Evolutionary conservation across 2,329 filamentous ascomycete species (phyloP).

Genomic region (Colletotrichum australisinense): DNA sequence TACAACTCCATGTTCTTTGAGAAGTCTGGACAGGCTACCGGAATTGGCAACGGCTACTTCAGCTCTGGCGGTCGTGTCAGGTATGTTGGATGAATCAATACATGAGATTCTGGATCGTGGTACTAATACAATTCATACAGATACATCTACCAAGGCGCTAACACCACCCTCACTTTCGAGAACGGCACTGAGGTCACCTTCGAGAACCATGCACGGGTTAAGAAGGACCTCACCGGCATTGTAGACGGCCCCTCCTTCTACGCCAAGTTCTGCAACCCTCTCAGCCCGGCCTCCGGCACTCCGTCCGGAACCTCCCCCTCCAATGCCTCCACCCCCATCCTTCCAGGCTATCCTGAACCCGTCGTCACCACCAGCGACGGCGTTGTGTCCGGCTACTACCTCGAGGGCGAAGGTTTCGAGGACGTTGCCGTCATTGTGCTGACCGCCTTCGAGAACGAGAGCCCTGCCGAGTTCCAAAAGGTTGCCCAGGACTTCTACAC

Average conservation of each 20-base stretch:
- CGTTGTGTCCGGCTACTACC: conserved; percentile 46
- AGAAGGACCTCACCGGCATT: conserved; percentile 43
- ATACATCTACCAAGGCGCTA: conserved; percentile 45
- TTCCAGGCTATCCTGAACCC: conserved; percentile 43
- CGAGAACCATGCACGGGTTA: conserved; percentile 45
- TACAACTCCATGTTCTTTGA: conserved; percentile 54
- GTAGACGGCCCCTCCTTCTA: conserved; percentile 48
- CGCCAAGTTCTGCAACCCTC: conserved; percentile 45
- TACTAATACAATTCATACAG: not conserved
- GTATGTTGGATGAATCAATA: not conserved
- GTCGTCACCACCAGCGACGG: conserved; percentile 41
- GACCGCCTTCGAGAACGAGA: conserved; percentile 41
- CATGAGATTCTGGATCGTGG: no score
- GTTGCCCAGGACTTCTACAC: conserved; percentile 48
- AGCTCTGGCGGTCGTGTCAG: conserved; percentile 42
- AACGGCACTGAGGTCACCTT: conserved; percentile 47
- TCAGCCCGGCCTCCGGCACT: not conserved
- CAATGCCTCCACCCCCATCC: not conserved
- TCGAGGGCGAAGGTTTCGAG: conserved; percentile 46
- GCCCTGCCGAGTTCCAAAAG: conserved; percentile 47
- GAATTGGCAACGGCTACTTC: conserved; percentile 44
- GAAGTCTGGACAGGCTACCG: conserved; percentile 37
- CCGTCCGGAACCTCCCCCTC: conserved; percentile 10
- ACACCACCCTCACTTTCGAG: conserved; percentile 49
- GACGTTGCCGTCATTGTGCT: conserved; percentile 47